Conservation (phyloP, 2,329 filamentous ascomycete species). For the Aspergillus glaucus region DNA sequence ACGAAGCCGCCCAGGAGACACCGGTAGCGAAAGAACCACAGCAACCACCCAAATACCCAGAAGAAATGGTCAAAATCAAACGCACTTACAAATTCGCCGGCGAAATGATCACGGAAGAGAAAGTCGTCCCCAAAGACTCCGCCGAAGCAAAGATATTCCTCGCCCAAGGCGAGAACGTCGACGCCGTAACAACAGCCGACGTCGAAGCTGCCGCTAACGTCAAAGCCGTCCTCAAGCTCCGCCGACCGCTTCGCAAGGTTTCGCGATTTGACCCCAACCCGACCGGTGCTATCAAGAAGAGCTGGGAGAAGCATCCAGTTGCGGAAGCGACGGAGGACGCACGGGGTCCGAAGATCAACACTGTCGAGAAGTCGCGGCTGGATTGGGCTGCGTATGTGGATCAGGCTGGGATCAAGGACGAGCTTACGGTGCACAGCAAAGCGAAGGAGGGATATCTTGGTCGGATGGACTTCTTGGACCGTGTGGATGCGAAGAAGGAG, state of each 20-base stretch:
- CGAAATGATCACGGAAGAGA: slow-evolving; percentile 49
- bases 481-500: slow-evolving; percentile 51
- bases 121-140: slow-evolving; percentile 47
- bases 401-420: slow-evolving; percentile 54
- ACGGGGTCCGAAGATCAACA: slow-evolving; percentile 56
- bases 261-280: slow-evolving; percentile 45
- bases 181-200: slow-evolving; percentile 22
- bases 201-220: slow-evolving; percentile 14
- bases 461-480: slow-evolving; percentile 57
- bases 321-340: slow-evolving; percentile 23
- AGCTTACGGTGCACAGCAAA: slow-evolving; percentile 55
- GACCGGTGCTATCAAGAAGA: slow-evolving; percentile 37
- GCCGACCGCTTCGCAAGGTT: slow-evolving; percentile 36
- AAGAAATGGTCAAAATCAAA: slow-evolving; percentile 50
- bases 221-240: slow-evolving; percentile 20
- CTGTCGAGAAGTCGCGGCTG: slow-evolving; percentile 59
- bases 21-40: slow-evolving; percentile 6
- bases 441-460: slow-evolving; percentile 57
- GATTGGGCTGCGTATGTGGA: slow-evolving; percentile 62
- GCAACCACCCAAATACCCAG: slow-evolving; percentile 14
- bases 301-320: slow-evolving; percentile 35
- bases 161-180: slow-evolving; percentile 33
- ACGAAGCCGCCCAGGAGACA: slow-evolving; percentile 8
- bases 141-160: slow-evolving; percentile 52
- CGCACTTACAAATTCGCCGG: slow-evolving; percentile 54